Evolutionary conservation across 495 filamentous ascomycete genomes (phyloP), one percentile per base, ranked within the genome.

Genomic region (Penicillium arizonense): DNA sequence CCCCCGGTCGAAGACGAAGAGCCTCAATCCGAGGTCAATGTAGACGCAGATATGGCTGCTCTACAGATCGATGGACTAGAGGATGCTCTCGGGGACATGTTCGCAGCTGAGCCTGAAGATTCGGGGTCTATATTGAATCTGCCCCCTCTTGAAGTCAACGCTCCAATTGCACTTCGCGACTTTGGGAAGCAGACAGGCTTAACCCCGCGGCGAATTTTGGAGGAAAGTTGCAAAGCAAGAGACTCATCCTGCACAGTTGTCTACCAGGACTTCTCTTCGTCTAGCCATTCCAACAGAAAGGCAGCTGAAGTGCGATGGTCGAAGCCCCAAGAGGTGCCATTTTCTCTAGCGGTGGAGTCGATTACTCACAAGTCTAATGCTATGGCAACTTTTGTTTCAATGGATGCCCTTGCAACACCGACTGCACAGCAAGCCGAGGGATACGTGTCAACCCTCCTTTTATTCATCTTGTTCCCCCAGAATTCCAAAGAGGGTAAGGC

Each of bases 181-280:
- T 97, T 98, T 79, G 92, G 91, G 13, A 87, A 88, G 64, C 85
- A 79, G 76, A 81, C 74, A 13, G 87, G 89, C 32, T 55, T 93
- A 12, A 86, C 69, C 55, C 89, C 90, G 16, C 79, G 82, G 36
- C 77, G 85, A 49, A 78, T 89, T 36, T 69, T 98, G 13, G 90
- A 97, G 61, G 94, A 97, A 69, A 82, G 89, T 39, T 96, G 91
- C 65, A 87, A 86, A 57, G 82, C 90, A 52, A 87, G 88, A 76
- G 91, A 96, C 65, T 73, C 87, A 5, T 72, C 76, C 6, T 85
- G 77, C 16, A 85, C 77, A 58, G 68, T 92, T 46, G 75, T 73
- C 21, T 90, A 82, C 62, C 82, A 81, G 53, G 65, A 85, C n/a
- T 69, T 88, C 23, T 92, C 90, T 4, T 74, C 81, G 41, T 83